A percentile compares a stretch with the other conserved stretches of the same genome.
These are phyloP conservation scores for Neurospora sp. DNA, from an alignment of 495 filamentous ascomycete genomes.

Conservation along the genomic window DNA sequence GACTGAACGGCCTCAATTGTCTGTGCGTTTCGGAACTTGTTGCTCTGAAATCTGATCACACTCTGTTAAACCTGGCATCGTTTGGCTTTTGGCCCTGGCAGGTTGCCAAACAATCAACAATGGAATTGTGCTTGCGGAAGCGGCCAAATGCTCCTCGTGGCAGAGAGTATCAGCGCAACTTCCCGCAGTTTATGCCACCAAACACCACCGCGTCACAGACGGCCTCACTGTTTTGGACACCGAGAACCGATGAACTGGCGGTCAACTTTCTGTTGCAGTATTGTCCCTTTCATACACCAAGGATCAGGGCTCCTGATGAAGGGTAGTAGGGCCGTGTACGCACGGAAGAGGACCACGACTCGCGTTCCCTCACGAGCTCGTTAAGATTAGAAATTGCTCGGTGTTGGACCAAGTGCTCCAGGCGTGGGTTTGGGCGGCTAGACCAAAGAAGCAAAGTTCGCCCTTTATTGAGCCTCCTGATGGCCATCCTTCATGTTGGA, in stretches of 20 bases:
- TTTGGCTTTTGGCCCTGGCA: constrained; percentile 12
- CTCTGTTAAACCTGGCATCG: constrained; percentile 14
- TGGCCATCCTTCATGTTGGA: background rate
- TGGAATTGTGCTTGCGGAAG: constrained; percentile 8
- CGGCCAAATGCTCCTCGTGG: background rate
- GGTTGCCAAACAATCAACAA: constrained; percentile 18
- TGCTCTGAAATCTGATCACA: constrained; percentile 13
- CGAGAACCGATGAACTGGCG: constrained; percentile 21
- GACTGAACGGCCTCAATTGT: constrained; percentile 3
- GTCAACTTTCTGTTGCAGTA: constrained; percentile 19
- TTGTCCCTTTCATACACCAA: constrained; percentile 15
- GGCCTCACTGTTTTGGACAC: background rate
- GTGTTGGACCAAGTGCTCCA: background rate
- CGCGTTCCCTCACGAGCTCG: constrained; percentile 11
- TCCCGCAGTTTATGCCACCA: background rate
- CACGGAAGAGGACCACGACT: constrained; percentile 22
- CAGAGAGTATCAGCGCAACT: background rate
- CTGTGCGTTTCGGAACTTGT: constrained; percentile 22
- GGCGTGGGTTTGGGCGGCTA: constrained; percentile 5
- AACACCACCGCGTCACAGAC: background rate
- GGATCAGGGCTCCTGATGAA: constrained; percentile 18
- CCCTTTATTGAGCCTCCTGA: background rate
- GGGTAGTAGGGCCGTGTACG: constrained; percentile 2
- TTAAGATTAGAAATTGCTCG: background rate
- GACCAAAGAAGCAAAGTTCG: background rate